Evolutionary conservation across 441 rosid genomes (phyloP).

Genomic region (Jatropha multifida): DNA sequence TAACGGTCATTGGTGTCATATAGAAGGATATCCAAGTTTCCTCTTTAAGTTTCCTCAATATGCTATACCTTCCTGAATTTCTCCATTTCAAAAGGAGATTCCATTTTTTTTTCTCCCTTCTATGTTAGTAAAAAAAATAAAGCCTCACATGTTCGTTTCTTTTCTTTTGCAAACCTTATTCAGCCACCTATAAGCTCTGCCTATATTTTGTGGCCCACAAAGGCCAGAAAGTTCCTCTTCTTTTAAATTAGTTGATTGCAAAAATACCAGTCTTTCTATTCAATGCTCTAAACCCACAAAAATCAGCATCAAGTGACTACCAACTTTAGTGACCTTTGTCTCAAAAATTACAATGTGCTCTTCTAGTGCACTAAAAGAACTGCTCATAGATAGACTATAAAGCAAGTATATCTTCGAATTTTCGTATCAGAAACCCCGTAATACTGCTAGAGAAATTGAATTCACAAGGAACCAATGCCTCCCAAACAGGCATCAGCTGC

Average conservation of each 20-base stretch:
- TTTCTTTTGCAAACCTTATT: not conserved
- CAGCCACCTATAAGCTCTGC: not conserved
- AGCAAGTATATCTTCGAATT: not conserved
- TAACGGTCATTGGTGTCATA: not conserved
- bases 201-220: not conserved
- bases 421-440: not conserved
- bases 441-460: not conserved
- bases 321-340: not conserved
- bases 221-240: not conserved
- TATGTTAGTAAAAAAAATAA: not conserved
- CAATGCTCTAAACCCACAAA: not conserved
- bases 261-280: not conserved
- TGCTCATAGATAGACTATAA: not conserved
- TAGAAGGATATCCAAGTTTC: not conserved
- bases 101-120: too few species aligned
- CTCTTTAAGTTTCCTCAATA: too few species aligned
- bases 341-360: not conserved
- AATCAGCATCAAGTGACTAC: not conserved
- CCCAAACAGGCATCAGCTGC: not conserved
- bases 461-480: not conserved
- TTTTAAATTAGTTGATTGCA: not conserved
- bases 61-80: not conserved
- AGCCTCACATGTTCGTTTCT: not conserved
- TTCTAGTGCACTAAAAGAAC: not conserved
- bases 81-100: not conserved